Evolutionary conservation across 371 early-diverging fungal genomes (phyloP), one percentile per base, ranked within the genome.

Genomic region (Mycotypha africana): DNA sequence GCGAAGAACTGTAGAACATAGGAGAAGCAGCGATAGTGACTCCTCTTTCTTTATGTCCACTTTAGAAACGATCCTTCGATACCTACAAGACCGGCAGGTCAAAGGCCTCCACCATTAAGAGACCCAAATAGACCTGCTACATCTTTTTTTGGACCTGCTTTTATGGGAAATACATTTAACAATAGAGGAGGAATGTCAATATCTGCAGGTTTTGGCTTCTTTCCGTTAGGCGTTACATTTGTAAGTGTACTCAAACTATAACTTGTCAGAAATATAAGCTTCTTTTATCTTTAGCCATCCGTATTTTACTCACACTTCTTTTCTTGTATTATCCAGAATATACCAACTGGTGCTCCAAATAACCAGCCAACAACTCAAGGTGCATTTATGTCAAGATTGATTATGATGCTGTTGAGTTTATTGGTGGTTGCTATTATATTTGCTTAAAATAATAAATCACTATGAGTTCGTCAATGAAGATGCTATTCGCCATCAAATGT

Each of bases 51-150:
- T 39, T 26, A 16, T 33, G n/a, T 33, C 19, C 22, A 3, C 10
- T 34, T 10, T 25, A 62, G 63, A 47, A 51, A 53, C 14, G 65
- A 68, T 33, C 57, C 68, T 14, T 70, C 75, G 19, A 71, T 83
- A 21, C 86, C 86, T 17, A 78, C 73, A 38, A 69, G 86, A 24
- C 86, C 86, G 14, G 75, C 83, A 19, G 86, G 84, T 38, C 86
- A 82, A 53, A 67, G 86, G 35, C 84, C 84, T 20, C 70, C 77
- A 23, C 83, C 83, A 30, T 54, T 77, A 23, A 64, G 74, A 31
- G 70, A 75, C 48, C 75, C 73, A 19, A 69, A 67, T 34, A 61
- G 60, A 45, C 67, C 76, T 24, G 63, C 53, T 22, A 62, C 53
- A 14, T 56, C 68, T 9, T 70, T 69, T 38, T 70, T 64, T 50